phyloP scores from a whole-genome alignment of 441 rosid species.

The Rhodomyrtus psidioides region DNA sequence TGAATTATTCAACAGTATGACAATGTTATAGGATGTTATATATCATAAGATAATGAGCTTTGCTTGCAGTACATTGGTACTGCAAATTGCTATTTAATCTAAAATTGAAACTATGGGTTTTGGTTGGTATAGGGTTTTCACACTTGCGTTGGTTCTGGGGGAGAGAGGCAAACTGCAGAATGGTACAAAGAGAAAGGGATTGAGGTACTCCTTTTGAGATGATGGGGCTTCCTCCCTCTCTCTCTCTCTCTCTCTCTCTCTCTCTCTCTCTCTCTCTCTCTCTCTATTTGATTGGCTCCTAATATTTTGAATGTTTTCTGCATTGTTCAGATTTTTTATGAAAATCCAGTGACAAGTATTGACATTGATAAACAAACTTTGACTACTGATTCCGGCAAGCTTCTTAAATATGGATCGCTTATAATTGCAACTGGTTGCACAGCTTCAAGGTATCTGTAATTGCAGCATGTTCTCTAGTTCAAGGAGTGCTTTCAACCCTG shows the following conservation, averaged over 20 bases:
- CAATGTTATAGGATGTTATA: background rate
- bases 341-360: slow-evolving; percentile 70
- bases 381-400: slow-evolving; percentile 65
- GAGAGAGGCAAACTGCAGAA: slow-evolving; percentile 84
- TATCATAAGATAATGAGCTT: background rate
- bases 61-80: background rate
- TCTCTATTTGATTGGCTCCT: background rate
- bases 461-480: background rate
- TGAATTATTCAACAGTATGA: background rate
- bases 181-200: slow-evolving; percentile 96
- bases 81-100: background rate
- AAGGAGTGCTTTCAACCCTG: background rate
- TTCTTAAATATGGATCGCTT: slow-evolving; percentile 83
- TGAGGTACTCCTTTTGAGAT: slow-evolving; percentile 41
- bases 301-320: background rate
- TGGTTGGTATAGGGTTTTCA: slow-evolving; percentile 62
- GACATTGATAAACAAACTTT: slow-evolving; percentile 72
- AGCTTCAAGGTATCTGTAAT: slow-evolving; percentile 54
- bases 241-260: too few relatives aligned
- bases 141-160: slow-evolving; percentile 95
- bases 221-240: background rate
- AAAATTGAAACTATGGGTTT: background rate
- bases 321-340: slow-evolving; percentile 51
- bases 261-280: too few relatives aligned
- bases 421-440: slow-evolving; percentile 87